phyloP scores from a whole-genome alignment of 768 basidiomycete species.

The Hypholoma fasciculare region DNA sequence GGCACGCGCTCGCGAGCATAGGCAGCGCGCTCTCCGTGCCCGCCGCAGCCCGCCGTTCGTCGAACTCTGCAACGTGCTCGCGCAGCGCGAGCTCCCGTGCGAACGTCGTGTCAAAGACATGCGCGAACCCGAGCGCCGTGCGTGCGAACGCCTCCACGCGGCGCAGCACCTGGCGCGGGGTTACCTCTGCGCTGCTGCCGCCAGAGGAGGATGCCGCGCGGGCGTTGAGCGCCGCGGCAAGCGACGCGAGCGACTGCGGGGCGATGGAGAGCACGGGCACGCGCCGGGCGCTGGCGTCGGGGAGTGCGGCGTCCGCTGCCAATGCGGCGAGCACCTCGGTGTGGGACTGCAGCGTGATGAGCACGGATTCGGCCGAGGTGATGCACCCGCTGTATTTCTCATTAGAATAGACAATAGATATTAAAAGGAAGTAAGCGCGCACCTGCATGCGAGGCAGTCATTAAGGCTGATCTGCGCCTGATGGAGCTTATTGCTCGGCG shows the following conservation, averaged over 20 bases:
- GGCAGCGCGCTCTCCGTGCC: slow-evolving; percentile 51
- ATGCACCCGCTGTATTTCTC: slow-evolving; percentile 99
- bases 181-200: slow-evolving; percentile 11
- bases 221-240: slow-evolving; percentile 21
- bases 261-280: slow-evolving; percentile 25
- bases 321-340: slow-evolving; percentile 87
- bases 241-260: slow-evolving; percentile 25
- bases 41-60: slow-evolving; percentile 55
- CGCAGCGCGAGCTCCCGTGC: slow-evolving; percentile 82
- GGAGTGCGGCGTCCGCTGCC: slow-evolving; percentile 12
- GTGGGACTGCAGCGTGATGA: slow-evolving; percentile 96
- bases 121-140: slow-evolving; percentile 68
- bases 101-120: slow-evolving; percentile 94
- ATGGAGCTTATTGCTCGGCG: slow-evolving; percentile 60
- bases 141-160: slow-evolving; percentile 69
- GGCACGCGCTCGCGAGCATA: slow-evolving; percentile 95
- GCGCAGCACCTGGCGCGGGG: slow-evolving; percentile 61
- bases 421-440: too few relatives aligned
- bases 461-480: slow-evolving; percentile 96
- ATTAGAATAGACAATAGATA: too few relatives aligned
- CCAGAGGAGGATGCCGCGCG: slow-evolving; percentile 21
- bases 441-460: slow-evolving; percentile 98
- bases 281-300: slow-evolving; percentile 7
- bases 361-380: slow-evolving; percentile 95
- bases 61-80: slow-evolving; percentile 82